Evolutionary conservation across 179 eudicot species (phyloP).

Genomic region (Vitellaria paradoxa): DNA sequence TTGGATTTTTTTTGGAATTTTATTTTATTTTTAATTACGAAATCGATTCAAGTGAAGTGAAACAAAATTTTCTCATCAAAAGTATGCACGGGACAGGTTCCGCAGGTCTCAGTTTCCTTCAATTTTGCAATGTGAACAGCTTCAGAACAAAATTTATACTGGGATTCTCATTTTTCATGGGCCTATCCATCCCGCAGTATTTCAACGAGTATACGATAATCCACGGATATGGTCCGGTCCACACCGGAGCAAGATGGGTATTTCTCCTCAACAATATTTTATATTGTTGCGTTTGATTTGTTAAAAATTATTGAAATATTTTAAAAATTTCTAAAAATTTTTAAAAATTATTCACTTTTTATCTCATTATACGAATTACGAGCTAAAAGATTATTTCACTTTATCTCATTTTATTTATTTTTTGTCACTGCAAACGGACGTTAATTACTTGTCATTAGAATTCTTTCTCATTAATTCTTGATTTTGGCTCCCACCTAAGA

Average conservation of each 20-base stretch:
- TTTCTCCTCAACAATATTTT: constrained; percentile 5
- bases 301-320: too few species aligned
- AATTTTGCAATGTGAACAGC: constrained; percentile 94
- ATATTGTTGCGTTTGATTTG: too few species aligned
- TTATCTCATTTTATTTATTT: too few species aligned
- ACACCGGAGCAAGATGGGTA: constrained; percentile 94
- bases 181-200: constrained; percentile 90
- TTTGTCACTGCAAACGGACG: too few species aligned
- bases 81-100: constrained; percentile 49
- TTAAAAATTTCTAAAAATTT: too few species aligned
- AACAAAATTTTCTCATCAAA: background rate
- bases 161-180: constrained; percentile 90
- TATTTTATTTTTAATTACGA: too few species aligned
- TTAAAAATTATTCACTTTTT: too few species aligned
- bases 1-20: background rate
- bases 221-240: constrained; percentile 82
- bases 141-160: constrained; percentile 81
- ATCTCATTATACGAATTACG: too few species aligned
- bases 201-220: constrained; percentile 71
- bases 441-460: background rate
- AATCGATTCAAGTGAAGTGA: background rate
- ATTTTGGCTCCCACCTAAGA: background rate
- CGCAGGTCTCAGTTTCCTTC: constrained; percentile 83
- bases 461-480: background rate
- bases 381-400: too few species aligned